Base-by-base conservation (phyloP, 176 grass and related monocot species). In the Carex littledalei region DNA sequence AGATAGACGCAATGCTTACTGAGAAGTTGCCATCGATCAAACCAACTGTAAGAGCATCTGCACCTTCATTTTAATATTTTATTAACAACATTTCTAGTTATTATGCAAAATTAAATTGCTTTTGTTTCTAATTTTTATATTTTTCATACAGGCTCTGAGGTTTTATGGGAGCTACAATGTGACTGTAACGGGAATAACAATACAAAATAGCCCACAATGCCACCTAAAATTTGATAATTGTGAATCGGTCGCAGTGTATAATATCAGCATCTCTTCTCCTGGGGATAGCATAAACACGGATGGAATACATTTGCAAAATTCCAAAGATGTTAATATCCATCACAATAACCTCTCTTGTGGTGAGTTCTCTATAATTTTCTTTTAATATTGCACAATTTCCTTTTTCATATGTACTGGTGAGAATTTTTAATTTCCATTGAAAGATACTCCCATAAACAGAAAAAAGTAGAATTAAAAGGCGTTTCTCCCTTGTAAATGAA, bases 221-320 rank as follows among this genome's bases (percentile, higher is more conserved):
- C 93, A 99, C 80, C 93, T 99, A 50, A 99, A 99, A 90, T 99
- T 99, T 5, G 96, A 95, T 85, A 89, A 84, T 64, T 99, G 96
- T 85, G 93, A 95, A 92, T 93, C 81, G 63, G 96, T 99, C 6
- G 72, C 87, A 84, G 91, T 99, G 85, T 92, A 92, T 50, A 91
- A 95, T 77, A 53, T 99, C 84, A 99, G 88, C 69, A 92, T 99
- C 89, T 91, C 91, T 57, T 95, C 96, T 35, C 96, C 93, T 26
- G 91, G 91, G 15, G 62, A 91, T 81, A 99, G 96, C 84, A 84
- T 91, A 72, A 99, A 96, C 90, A 99, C 96, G 4, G 96, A 99
- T 8, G 96, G 96, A 66, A 99, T 99, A 89, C 96, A 99, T 91
- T 89, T 99, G 81, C 93, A 99, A 83, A 99, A 95, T 83, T 99